Conservation (phyloP, 73 alveolate species). For the Stentor roeselii region DNA sequence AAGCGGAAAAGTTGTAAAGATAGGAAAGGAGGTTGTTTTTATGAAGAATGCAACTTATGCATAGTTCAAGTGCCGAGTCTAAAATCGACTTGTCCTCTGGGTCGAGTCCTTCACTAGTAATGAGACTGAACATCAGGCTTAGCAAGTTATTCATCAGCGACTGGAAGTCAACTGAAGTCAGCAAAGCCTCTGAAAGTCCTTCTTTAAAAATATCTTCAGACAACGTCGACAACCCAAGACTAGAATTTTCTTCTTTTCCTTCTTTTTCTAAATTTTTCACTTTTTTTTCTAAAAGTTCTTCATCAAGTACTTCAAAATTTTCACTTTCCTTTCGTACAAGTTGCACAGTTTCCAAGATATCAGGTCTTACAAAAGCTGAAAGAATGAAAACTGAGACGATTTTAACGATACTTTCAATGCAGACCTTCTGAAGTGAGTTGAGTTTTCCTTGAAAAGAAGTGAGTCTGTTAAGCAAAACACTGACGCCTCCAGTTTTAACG, state of each 20-base stretch:
- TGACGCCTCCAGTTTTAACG: slow-evolving; percentile 42
- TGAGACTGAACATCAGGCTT: slow-evolving; percentile 13
- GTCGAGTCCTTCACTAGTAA: slow-evolving; percentile 36
- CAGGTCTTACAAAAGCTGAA: slow-evolving; percentile 48
- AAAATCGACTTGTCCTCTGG: slow-evolving; percentile 49
- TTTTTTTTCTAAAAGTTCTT: not conserved
- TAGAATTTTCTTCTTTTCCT: not conserved
- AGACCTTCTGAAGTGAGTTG: slow-evolving; percentile 32
- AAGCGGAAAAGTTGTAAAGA: not conserved
- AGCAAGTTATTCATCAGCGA: not conserved
- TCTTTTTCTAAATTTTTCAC: not conserved
- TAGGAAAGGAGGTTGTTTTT: not conserved
- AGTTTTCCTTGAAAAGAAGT: slow-evolving; percentile 22
- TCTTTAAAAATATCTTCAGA: not conserved
- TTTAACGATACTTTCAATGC: slow-evolving; percentile 35
- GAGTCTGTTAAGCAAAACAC: slow-evolving; percentile 5
- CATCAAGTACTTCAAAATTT: not conserved
- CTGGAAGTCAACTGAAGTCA: not conserved
- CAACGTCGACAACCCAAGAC: not conserved
- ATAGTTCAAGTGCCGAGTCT: slow-evolving; percentile 42
- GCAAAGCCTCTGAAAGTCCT: not conserved
- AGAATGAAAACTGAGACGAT: slow-evolving; percentile 36
- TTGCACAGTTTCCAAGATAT: slow-evolving; percentile 36
- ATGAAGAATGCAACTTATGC: slow-evolving; percentile 31
- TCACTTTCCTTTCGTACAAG: slow-evolving; percentile 27